These are phyloP conservation scores for Anisodus acutangulus DNA, from an alignment of 257 asterid genomes.

Conservation along the genomic window DNA sequence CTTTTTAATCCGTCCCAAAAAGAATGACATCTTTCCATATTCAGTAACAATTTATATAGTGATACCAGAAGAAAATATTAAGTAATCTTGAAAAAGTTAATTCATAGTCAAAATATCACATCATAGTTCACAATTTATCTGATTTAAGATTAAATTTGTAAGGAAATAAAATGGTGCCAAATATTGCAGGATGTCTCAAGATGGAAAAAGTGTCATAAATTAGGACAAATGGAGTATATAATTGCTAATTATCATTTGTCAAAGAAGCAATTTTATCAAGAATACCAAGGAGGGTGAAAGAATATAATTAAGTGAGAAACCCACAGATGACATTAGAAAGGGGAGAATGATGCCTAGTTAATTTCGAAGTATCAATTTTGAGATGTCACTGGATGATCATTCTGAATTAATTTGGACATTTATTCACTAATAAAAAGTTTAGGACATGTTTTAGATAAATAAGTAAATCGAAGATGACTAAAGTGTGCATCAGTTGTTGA, in stretches of 20 bases:
- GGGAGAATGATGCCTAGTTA: neutral
- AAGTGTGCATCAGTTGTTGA: constrained; percentile 1
- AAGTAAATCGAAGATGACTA: constrained; percentile 1
- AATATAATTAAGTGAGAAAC: neutral
- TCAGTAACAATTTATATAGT: no score
- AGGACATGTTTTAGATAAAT: neutral
- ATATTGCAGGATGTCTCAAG: no score
- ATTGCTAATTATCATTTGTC: neutral
- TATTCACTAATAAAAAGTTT: neutral
- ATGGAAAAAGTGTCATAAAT: no score
- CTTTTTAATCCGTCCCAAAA: no score
- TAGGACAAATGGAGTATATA: no score
- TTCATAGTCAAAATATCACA: no score
- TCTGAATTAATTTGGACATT: neutral
- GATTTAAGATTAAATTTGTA: no score
- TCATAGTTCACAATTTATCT: no score
- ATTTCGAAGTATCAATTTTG: neutral
- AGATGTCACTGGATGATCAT: neutral
- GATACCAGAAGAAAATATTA: no score
- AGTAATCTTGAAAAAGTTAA: no score
- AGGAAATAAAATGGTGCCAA: no score
- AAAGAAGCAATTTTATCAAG: constrained; percentile 5
- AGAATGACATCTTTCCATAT: no score
- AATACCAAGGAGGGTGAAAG: neutral
- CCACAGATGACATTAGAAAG: neutral